Percentiles rank a stretch among this genome's conserved stretches.
These are phyloP conservation scores for Colletotrichum limetticola DNA, from an alignment of 2,329 filamentous ascomycete species.

Conservation along the genomic window DNA sequence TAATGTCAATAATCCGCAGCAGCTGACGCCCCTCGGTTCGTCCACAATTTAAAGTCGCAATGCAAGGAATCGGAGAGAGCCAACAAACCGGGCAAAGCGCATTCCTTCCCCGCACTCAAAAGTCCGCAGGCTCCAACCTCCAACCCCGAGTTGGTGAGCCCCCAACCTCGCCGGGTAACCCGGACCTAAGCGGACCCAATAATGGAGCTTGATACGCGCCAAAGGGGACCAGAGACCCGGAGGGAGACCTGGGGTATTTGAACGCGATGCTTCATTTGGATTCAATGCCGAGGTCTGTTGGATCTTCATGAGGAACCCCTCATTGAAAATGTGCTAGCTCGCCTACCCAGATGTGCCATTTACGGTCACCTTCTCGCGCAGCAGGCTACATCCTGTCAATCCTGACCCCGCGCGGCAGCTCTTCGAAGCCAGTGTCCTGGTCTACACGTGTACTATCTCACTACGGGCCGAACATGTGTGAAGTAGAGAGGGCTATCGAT, in stretches of 20 bases:
- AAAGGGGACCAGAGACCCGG: background rate
- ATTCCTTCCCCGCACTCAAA: background rate
- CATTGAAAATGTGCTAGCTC: background rate
- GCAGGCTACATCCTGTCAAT: background rate
- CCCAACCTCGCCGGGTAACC: constrained; percentile 7
- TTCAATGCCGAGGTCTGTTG: constrained; percentile 18
- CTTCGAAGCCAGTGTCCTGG: background rate
- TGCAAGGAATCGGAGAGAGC: background rate
- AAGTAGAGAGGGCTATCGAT: background rate
- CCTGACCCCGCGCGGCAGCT: constrained; percentile 9
- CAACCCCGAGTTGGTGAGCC: background rate
- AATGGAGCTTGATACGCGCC: background rate
- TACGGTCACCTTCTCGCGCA: constrained; percentile 6
- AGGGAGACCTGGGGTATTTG: background rate
- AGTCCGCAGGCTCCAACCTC: background rate
- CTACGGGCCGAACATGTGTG: background rate
- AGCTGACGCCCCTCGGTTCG: background rate
- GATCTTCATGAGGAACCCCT: background rate
- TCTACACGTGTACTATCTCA: background rate
- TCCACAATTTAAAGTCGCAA: background rate
- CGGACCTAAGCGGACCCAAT: constrained; percentile 15
- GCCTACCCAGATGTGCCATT: background rate
- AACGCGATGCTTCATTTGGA: constrained; percentile 18
- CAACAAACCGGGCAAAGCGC: background rate
- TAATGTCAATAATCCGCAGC: background rate